Percentiles rank a stretch among this genome's conserved stretches.
These are phyloP conservation scores for Smallanthus sonchifolius DNA, from an alignment of 129 eudicot species.

Conservation along the genomic window DNA sequence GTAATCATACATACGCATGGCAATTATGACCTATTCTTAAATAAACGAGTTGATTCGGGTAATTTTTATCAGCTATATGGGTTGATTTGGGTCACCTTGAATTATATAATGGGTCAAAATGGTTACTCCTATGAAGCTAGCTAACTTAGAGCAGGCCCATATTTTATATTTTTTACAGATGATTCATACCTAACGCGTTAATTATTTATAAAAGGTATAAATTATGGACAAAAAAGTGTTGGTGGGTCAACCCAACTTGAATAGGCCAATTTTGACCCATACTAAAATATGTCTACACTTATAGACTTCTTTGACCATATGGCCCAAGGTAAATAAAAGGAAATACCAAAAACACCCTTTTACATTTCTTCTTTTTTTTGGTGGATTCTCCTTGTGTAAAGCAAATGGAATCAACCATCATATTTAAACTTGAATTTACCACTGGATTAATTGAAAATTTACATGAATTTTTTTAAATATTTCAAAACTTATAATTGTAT, in stretches of 20 bases:
- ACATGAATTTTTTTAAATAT: not conserved
- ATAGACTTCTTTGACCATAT: no score
- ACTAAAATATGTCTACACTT: no score
- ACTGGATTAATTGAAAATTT: not conserved
- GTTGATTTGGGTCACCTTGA: not conserved
- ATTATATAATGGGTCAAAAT: not conserved
- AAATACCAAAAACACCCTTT: no score
- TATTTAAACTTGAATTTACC: not conserved
- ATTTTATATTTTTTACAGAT: not conserved
- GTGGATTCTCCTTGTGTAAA: not conserved
- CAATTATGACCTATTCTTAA: not conserved
- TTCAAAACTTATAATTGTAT: not conserved
- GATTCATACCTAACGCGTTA: not conserved
- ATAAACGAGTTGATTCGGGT: not conserved
- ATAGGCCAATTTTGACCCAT: not conserved
- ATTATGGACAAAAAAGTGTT: not conserved
- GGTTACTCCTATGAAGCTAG: no score
- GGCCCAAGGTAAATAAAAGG: no score
- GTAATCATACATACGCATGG: not conserved
- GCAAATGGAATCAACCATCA: not conserved
- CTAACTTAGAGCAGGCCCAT: not conserved
- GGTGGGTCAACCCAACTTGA: not conserved
- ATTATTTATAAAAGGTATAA: not conserved
- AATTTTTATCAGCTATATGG: no score
- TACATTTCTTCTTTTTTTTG: not conserved